Evolutionary conservation across 2,329 filamentous ascomycete species (phyloP), one percentile per base, ranked within the genome.

Genomic region (Acephala macrosclerotiorum): DNA sequence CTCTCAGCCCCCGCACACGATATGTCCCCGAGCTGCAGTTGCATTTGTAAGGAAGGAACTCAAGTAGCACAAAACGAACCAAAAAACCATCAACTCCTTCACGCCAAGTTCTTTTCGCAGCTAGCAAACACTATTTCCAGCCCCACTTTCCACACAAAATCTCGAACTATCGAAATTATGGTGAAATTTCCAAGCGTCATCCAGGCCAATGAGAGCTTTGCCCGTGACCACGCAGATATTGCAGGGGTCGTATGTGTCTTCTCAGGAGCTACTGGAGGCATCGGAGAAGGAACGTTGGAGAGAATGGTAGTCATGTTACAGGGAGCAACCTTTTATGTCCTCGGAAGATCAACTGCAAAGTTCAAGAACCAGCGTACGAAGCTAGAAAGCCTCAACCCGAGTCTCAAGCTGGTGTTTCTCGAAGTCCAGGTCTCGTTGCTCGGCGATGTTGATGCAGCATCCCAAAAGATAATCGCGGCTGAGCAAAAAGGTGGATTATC

Each of bases 221-320:
- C 51, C 2, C 18, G 26, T 20, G 33, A 14, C 25, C 14, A 55
- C 18, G 18, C 3, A 4, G 20, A 55, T 18, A 33, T 47, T 4
- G n/a, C 38, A 26, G 57, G 57, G 2, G 9, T 25, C 51, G 79
- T 83, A 7, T 82, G 80, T 26, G 79, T 85, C 65, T 85, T 85
- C 67, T 79, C 81, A 16, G 83, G 84, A 16, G 83, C 75, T 25
- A 85, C 83, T 2, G 82, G 77, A 29, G 84, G 84, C 45, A 81
- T 85, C 38, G 83, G 83, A 36, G 40, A 56, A 7, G 60, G 60
- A 25, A 66, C 66, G 1, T 22, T 70, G 2, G 59, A 66, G 29
- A 63, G 40, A 36, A 42, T 68, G 53, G 60, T 49, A 18, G 38
- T 49, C 20, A 68, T 70, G 47, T 29, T 66, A 1, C 58, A 60